These are phyloP conservation scores for Serendipita indica DNA, from an alignment of 768 basidiomycete species.

Conservation along the genomic window DNA sequence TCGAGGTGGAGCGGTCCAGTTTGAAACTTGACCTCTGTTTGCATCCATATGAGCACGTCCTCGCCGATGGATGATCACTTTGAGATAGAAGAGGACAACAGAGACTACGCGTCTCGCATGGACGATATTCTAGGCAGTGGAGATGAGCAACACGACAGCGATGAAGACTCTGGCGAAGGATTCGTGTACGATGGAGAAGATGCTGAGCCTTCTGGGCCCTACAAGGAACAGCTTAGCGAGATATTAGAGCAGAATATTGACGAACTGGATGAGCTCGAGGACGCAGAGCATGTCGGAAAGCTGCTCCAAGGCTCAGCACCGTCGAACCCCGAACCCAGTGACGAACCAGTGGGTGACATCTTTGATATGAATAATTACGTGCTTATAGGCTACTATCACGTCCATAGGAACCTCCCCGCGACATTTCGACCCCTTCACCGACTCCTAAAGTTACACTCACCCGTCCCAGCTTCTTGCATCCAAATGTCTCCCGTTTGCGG, in stretches of 20 bases:
- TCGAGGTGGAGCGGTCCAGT: too few species aligned
- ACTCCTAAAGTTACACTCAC: constrained; percentile 16
- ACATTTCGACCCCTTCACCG: constrained; percentile 21
- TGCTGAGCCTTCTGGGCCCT: constrained; percentile 35
- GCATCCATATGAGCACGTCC: not conserved
- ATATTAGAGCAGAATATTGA: constrained; percentile 32
- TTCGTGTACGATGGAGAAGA: constrained; percentile 68
- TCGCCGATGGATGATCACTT: not conserved
- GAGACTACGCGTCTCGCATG: not conserved
- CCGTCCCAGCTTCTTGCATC: constrained; percentile 16
- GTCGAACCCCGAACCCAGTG: constrained; percentile 5
- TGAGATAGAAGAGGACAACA: not conserved
- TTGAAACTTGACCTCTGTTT: too few species aligned
- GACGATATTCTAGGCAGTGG: constrained; percentile 12
- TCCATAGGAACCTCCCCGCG: constrained; percentile 29
- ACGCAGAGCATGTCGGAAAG: constrained; percentile 6
- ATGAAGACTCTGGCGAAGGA: constrained; percentile 40
- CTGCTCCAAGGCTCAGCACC: constrained; percentile 15
- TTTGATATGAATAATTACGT: constrained; percentile 14
- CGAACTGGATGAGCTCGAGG: constrained; percentile 12
- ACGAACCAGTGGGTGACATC: constrained; percentile 24
- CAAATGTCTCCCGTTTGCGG: constrained; percentile 35
- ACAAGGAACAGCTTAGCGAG: constrained; percentile 54
- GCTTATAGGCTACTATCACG: constrained; percentile 18
- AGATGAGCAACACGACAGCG: constrained; percentile 26